Percentiles rank a stretch among this genome's conserved stretches.
phyloP scores from a whole-genome alignment of 164 flowering plant genomes.

The Dillenia suffruticosa region DNA sequence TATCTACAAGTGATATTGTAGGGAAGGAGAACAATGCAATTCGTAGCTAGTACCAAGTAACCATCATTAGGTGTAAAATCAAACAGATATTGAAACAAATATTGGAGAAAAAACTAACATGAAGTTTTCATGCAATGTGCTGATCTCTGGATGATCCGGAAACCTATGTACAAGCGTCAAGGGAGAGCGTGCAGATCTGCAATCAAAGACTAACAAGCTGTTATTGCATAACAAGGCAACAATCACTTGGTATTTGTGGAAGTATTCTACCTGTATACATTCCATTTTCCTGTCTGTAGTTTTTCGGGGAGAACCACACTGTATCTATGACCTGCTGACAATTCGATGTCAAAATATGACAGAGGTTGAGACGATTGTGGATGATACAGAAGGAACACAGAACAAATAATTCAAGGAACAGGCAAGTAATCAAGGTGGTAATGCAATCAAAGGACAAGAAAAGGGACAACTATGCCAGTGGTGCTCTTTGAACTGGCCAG shows the following conservation, averaged over 20 bases:
- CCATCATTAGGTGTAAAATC: no score
- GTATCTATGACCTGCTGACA: conserved; percentile 72
- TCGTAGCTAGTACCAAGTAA: no score
- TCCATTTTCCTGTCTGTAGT: conserved; percentile 88
- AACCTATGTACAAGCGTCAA: conserved; percentile 56
- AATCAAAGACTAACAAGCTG: conserved; percentile 7
- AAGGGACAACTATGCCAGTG: no score
- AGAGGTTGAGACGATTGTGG: background rate
- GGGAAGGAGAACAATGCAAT: no score
- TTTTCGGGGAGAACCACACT: conserved; percentile 98
- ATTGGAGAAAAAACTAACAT: conserved; percentile 32
- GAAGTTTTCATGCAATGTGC: conserved; percentile 74
- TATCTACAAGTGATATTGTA: no score
- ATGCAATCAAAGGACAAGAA: no score
- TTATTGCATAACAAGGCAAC: background rate
- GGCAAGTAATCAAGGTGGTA: no score
- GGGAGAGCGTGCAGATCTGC: conserved; percentile 64
- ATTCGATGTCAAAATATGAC: conserved; percentile 1
- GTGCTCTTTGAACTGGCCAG: no score
- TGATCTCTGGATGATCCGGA: conserved; percentile 56
- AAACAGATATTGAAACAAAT: background rate
- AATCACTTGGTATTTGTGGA: background rate
- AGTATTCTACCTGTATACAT: conserved; percentile 71
- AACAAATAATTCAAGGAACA: no score
- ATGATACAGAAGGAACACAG: no score